A percentile compares a stretch with the other conserved stretches of the same genome.
Evolutionary conservation across 2,329 filamentous ascomycete genomes (phyloP).

Genomic region (Polychaeton citri): DNA sequence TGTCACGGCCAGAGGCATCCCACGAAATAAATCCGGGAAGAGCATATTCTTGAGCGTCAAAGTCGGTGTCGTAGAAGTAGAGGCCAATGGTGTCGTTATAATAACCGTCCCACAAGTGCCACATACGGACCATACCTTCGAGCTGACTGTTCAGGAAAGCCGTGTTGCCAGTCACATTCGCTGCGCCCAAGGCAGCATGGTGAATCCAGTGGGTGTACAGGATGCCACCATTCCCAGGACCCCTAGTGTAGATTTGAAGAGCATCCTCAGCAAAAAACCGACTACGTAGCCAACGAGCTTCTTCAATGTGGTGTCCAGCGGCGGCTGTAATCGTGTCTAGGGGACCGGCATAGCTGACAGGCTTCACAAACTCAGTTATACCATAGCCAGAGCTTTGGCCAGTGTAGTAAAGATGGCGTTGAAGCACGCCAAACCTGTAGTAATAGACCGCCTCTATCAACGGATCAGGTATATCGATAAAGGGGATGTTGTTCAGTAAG

Average conservation of each 20-base stretch:
- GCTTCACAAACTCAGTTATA: slow-evolving; percentile 32
- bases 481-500: slow-evolving; percentile 30
- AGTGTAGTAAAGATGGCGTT: slow-evolving; percentile 29
- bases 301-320: slow-evolving; percentile 14
- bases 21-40: slow-evolving; percentile 24
- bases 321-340: slow-evolving; percentile 15
- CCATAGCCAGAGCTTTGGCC: slow-evolving; percentile 29
- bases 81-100: slow-evolving; percentile 24
- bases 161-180: slow-evolving; percentile 26
- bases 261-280: slow-evolving; percentile 27
- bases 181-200: slow-evolving; percentile 21
- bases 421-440: slow-evolving; percentile 30
- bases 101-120: slow-evolving; percentile 26
- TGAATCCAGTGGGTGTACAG: slow-evolving; percentile 27
- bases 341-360: slow-evolving; percentile 21
- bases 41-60: slow-evolving; percentile 32
- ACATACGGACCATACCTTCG: slow-evolving; percentile 27
- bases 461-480: slow-evolving; percentile 29
- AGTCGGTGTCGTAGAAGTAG: slow-evolving; percentile 31
- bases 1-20: slow-evolving; percentile 8
- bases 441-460: slow-evolving; percentile 34
- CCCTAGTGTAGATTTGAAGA: slow-evolving; percentile 25
- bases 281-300: slow-evolving; percentile 27
- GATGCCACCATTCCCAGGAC: slow-evolving; percentile 21
- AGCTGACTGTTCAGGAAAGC: slow-evolving; percentile 26